Evolutionary conservation across 257 asterid species (phyloP).

Genomic region (Solanum acaule): DNA sequence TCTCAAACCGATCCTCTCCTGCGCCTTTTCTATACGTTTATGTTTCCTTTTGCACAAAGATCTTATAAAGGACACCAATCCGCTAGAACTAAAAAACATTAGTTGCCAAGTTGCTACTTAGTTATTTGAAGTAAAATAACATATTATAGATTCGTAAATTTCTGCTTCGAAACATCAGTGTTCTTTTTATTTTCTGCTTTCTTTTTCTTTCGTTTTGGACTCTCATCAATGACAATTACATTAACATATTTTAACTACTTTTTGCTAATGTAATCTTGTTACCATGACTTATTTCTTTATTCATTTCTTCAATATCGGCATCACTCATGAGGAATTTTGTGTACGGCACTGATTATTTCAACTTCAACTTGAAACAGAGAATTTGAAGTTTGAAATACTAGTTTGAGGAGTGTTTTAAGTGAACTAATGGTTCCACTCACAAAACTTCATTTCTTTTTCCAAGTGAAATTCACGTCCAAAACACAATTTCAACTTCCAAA

Average conservation of each 20-base stretch:
- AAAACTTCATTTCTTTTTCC: not conserved
- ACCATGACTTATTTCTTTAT: not conserved
- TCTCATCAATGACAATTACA: not conserved
- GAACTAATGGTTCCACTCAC: not conserved
- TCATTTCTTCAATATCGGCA: not conserved
- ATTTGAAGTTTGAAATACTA: not conserved
- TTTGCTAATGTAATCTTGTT: not conserved
- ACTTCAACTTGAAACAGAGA: not conserved
- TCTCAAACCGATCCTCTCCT: not conserved
- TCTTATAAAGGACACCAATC: not conserved
- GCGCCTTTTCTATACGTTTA: not conserved
- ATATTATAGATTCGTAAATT: not conserved
- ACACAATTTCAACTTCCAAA: not conserved
- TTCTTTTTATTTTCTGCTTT: not conserved
- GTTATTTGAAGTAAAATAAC: not conserved
- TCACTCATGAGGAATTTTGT: not conserved
- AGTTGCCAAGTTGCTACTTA: not conserved
- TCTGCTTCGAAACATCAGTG: not conserved
- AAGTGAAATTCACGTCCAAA: not conserved
- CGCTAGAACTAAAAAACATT: not conserved
- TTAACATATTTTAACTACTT: not conserved
- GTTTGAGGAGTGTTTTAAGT: not conserved
- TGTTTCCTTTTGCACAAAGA: not conserved
- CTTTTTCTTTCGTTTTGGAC: not conserved
- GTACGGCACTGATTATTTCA: not conserved